phyloP scores from a whole-genome alignment of 225 moss, liverwort and hornwort genomes.

The Sphagnum contortum region DNA sequence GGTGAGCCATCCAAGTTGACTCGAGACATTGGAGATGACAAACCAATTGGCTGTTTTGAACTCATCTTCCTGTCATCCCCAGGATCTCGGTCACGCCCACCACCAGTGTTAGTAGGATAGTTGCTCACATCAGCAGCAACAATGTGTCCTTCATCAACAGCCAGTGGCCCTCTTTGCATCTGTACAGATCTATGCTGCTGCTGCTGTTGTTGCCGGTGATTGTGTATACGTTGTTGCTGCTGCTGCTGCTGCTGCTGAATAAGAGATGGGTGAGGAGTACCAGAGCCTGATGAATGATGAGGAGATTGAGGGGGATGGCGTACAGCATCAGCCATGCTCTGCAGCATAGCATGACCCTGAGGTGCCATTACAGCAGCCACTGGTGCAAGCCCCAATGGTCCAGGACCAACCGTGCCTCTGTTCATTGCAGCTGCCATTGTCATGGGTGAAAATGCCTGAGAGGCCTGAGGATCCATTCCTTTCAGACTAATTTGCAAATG shows the following conservation, averaged over 20 bases:
- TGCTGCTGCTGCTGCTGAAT: constrained; percentile 34
- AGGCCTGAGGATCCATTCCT: constrained; percentile 43
- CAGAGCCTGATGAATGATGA: constrained; percentile 27
- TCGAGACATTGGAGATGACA: constrained; percentile 19
- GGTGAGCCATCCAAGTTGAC: constrained; percentile 35
- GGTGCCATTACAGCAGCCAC: constrained; percentile 92
- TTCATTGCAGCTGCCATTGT: constrained; percentile 41
- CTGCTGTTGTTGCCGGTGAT: constrained; percentile 35
- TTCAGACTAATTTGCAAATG: constrained; percentile 36
- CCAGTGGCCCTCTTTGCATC: constrained; percentile 19
- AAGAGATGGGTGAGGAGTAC: constrained; percentile 18
- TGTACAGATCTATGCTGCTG: constrained; percentile 31
- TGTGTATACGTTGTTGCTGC: constrained; percentile 9
- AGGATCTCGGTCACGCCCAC: constrained; percentile 29
- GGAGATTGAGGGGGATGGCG: constrained; percentile 29
- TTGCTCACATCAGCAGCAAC: constrained; percentile 26
- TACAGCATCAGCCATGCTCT: constrained; percentile 45
- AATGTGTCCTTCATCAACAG: constrained; percentile 36
- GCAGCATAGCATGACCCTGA: constrained; percentile 81
- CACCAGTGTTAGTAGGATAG: constrained; percentile 18
- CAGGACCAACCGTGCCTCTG: constrained; percentile 60
- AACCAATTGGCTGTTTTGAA: constrained; percentile 29
- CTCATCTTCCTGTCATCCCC: constrained; percentile 52
- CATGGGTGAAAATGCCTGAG: constrained; percentile 43
- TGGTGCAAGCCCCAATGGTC: constrained; percentile 73